These are phyloP conservation scores for Kluyveromyces aestuarii DNA, from an alignment of 805 yeast species.

Conservation along the genomic window DNA sequence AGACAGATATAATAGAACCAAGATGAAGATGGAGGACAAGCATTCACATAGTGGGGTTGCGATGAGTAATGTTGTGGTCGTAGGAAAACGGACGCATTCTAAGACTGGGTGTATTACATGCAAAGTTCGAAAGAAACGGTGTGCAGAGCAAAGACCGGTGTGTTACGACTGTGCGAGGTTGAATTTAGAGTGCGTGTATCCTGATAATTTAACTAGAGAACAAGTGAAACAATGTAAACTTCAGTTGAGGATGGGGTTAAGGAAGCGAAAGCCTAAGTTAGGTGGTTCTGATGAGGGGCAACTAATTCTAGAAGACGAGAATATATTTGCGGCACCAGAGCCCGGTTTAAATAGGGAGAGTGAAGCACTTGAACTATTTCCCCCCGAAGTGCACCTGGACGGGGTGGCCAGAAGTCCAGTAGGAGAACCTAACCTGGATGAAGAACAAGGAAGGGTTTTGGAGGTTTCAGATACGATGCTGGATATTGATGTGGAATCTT, in stretches of 20 bases:
- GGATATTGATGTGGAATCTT: not conserved
- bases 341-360: not conserved
- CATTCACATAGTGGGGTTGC: not conserved
- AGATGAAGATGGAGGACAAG: not conserved
- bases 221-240: slow-evolving; percentile 20
- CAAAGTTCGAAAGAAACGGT: slow-evolving; percentile 60
- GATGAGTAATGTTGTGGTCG: not conserved
- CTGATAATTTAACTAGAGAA: slow-evolving; percentile 28
- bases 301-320: not conserved
- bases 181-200: slow-evolving; percentile 58
- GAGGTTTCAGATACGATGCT: not conserved
- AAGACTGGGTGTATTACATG: slow-evolving; percentile 62
- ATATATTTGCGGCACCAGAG: not conserved
- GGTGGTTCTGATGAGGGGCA: not conserved
- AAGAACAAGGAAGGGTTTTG: not conserved
- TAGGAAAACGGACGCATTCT: slow-evolving; percentile 21
- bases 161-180: slow-evolving; percentile 62
- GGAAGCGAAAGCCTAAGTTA: slow-evolving; percentile 14
- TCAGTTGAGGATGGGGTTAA: slow-evolving; percentile 17
- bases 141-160: slow-evolving; percentile 62
- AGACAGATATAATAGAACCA: too few relatives aligned
- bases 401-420: not conserved
- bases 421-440: not conserved
- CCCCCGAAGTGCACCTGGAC: not conserved
- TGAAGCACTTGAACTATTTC: not conserved